Evolutionary conservation across 306 rosid genomes (phyloP).

Genomic region (Neltuma alba): DNA sequence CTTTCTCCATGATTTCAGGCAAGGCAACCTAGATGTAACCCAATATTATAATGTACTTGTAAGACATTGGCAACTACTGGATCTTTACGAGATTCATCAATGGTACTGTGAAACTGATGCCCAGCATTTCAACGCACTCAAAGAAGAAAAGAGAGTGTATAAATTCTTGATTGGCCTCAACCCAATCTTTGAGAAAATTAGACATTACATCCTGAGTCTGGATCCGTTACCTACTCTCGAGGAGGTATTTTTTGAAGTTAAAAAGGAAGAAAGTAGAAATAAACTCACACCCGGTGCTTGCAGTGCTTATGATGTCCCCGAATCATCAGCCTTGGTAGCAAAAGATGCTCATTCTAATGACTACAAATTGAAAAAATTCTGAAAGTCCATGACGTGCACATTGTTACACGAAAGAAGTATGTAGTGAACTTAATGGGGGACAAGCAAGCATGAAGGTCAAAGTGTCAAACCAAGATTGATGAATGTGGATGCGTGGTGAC

Average conservation of each 20-base stretch:
- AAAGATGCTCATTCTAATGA: background rate
- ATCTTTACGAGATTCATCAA: background rate
- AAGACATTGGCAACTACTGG: background rate
- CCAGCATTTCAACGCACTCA: background rate
- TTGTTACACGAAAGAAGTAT: background rate
- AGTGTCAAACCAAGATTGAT: background rate
- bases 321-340: background rate
- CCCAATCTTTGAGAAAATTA: background rate
- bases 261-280: background rate
- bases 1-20: constrained; percentile 3
- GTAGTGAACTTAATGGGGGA: background rate
- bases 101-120: background rate
- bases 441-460: background rate
- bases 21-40: background rate
- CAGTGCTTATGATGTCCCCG: background rate
- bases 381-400: background rate
- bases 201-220: background rate
- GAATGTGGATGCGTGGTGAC: background rate
- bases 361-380: background rate
- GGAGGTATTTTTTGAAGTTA: background rate
- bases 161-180: constrained; percentile 2
- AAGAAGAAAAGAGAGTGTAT: background rate
- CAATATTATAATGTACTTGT: background rate
- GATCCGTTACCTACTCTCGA: background rate
- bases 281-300: background rate